Conservation (phyloP, 306 rosid species). For the Gastrolobium villosum region DNA sequence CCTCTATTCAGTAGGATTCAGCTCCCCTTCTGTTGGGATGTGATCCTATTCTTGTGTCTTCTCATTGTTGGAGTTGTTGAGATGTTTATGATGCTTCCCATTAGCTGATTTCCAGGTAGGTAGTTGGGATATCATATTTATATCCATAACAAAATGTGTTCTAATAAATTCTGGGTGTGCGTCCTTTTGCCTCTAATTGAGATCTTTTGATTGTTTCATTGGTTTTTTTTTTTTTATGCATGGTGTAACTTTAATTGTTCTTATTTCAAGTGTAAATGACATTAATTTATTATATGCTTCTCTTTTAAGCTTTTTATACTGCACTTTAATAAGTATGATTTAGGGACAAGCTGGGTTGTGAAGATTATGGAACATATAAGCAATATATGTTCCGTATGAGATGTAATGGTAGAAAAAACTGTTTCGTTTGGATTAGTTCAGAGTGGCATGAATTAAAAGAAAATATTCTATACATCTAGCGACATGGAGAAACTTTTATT, state of each 20-base stretch:
- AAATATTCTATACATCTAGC: neutral
- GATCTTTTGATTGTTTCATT: neutral
- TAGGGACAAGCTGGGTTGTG: neutral
- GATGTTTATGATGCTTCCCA: no score
- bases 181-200: neutral
- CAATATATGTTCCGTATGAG: neutral
- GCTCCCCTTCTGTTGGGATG: no score
- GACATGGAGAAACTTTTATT: conserved; percentile 1
- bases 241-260: neutral
- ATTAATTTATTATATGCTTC: neutral
- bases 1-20: no score
- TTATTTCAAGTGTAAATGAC: neutral
- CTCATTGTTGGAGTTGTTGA: no score
- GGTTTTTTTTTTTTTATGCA: neutral
- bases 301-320: conserved; percentile 19
- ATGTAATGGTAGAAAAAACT: neutral
- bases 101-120: no score
- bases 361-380: neutral
- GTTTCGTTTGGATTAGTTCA: neutral
- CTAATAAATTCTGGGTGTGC: neutral
- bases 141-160: no score
- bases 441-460: conserved; percentile 18
- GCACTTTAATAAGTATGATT: neutral
- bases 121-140: no score
- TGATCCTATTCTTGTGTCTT: no score